These are phyloP conservation scores for Calonectria crousiana DNA, from an alignment of 2,329 filamentous ascomycete genomes.

Conservation along the genomic window DNA sequence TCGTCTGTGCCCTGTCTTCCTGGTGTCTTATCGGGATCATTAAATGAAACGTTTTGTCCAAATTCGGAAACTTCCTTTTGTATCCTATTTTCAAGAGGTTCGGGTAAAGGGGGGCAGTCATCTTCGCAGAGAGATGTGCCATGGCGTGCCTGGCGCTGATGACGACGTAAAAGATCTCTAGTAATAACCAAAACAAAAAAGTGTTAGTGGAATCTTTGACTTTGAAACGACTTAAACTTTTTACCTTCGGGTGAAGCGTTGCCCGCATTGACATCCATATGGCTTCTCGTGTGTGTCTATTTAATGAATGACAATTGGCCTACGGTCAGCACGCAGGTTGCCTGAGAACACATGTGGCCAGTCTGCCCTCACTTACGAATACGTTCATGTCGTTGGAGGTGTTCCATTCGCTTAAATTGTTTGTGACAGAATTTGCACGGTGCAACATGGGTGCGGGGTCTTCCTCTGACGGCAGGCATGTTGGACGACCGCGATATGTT, in stretches of 20 bases:
- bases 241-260: neutral
- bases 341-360: neutral
- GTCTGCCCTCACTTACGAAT: neutral
- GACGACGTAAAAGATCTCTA: neutral
- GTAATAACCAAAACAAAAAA: neutral
- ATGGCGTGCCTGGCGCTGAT: neutral
- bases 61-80: neutral
- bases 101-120: neutral
- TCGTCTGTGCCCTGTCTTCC: neutral
- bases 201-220: neutral
- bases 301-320: neutral
- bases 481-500: neutral
- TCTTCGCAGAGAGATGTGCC: neutral
- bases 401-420: neutral
- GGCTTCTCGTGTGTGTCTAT: neutral
- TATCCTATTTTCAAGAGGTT: neutral
- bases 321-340: neutral
- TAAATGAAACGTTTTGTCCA: neutral
- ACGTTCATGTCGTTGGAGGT: neutral
- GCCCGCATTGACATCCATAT: neutral
- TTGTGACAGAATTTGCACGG: neutral
- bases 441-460: neutral
- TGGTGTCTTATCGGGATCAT: neutral
- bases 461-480: neutral
- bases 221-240: neutral